Percentiles rank a stretch among this genome's conserved stretches.
These are phyloP conservation scores for Calocybe indica DNA, from an alignment of 768 basidiomycete genomes.

Conservation along the genomic window DNA sequence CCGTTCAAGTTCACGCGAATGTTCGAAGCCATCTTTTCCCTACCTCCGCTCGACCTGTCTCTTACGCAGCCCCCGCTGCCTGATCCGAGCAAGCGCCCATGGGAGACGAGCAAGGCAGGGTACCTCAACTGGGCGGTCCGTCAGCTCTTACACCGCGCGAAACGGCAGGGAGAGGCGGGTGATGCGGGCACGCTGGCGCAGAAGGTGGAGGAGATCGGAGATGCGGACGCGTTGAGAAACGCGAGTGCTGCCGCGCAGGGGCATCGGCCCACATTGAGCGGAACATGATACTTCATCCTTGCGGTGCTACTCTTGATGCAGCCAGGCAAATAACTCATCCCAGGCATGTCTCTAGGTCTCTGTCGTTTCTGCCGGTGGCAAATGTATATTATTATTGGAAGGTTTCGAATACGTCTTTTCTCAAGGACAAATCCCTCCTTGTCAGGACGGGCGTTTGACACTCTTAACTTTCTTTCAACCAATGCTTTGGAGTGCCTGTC, in stretches of 20 bases:
- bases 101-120: conserved; percentile 71
- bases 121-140: conserved; percentile 75
- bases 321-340: too few species aligned
- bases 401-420: too few species aligned
- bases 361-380: too few species aligned
- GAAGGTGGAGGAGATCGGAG: conserved; percentile 16
- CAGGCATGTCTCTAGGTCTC: too few species aligned
- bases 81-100: conserved; percentile 65
- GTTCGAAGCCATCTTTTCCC: conserved; percentile 41
- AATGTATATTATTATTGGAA: too few species aligned
- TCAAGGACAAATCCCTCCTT: too few species aligned
- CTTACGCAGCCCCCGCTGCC: conserved; percentile 29
- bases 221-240: conserved; percentile 18
- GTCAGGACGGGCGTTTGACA: too few species aligned
- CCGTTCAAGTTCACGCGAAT: conserved; percentile 35
- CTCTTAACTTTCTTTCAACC: too few species aligned
- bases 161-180: conserved; percentile 10
- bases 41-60: conserved; percentile 39
- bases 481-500: too few species aligned
- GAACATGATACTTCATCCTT: too few species aligned
- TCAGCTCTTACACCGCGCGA: conserved; percentile 37
- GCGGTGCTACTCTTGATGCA: too few species aligned
- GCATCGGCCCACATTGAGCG: not conserved
- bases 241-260: conserved; percentile 8
- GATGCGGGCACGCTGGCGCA: conserved; percentile 13